phyloP scores from a whole-genome alignment of 352 stramenopile genomes.

The Pythium chondricola region DNA sequence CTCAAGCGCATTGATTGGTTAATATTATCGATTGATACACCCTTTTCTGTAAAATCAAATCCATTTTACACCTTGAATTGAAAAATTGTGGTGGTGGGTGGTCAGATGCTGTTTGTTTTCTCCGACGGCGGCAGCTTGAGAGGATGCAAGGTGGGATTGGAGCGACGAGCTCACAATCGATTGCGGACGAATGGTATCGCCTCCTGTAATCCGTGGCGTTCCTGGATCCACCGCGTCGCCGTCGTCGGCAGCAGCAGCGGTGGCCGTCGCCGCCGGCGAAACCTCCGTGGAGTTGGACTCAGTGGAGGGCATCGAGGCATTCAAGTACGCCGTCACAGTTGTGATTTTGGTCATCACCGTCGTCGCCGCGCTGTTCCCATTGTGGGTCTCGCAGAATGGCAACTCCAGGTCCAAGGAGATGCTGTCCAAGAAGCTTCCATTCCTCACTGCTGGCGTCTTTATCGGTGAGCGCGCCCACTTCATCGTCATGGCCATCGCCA shows the following conservation, averaged over 20 bases:
- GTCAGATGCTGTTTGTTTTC: background rate
- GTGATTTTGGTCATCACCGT: slow-evolving; percentile 52
- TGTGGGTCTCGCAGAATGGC: slow-evolving; percentile 46
- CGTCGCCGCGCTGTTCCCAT: slow-evolving; percentile 39
- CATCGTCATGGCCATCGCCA: no score
- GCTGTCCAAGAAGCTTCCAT: slow-evolving; percentile 53
- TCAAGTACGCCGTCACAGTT: slow-evolving; percentile 48
- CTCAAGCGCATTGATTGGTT: no score
- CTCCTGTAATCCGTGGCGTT: background rate
- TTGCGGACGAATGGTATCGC: no score
- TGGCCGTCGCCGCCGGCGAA: slow-evolving; percentile 8
- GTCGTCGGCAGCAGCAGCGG: background rate
- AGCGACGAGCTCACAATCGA: no score
- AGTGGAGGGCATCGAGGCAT: slow-evolving; percentile 21
- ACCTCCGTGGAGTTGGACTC: slow-evolving; percentile 10
- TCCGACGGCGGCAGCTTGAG: slow-evolving; percentile 5
- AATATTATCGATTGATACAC: no score
- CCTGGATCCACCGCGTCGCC: background rate
- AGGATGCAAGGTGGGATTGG: background rate
- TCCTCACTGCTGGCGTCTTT: slow-evolving; percentile 56
- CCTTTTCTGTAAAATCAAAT: background rate
- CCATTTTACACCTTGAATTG: slow-evolving; percentile 1
- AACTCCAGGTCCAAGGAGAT: slow-evolving; percentile 29
- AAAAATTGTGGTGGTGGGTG: no score
- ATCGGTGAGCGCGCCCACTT: slow-evolving; percentile 17